Conservation (phyloP, 257 asterid genomes). For the Salvia miltiorrhiza region DNA sequence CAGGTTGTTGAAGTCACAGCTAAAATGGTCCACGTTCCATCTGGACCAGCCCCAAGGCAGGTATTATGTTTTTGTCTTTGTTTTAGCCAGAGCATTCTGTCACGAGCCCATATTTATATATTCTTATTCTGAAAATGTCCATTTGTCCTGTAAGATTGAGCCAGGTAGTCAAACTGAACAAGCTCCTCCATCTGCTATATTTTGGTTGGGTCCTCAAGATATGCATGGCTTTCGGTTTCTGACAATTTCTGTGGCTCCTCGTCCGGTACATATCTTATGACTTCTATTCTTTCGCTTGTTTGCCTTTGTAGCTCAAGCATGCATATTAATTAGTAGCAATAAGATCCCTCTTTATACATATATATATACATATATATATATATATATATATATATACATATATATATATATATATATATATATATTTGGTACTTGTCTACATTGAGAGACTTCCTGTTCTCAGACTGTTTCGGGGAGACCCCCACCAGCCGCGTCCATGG, state of each 20-base stretch:
- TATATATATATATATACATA: no score
- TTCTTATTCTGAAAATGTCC: slow-evolving; percentile 23
- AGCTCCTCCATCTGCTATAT: slow-evolving; percentile 92
- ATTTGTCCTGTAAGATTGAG: slow-evolving; percentile 60
- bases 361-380: no score
- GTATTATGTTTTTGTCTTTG: slow-evolving; percentile 44
- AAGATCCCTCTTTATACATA: not conserved
- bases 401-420: no score
- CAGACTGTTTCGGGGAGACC: slow-evolving; percentile 97
- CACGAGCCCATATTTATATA: not conserved
- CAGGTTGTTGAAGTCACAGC: slow-evolving; percentile 76
- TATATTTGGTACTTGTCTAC: not conserved
- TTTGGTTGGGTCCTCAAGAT: slow-evolving; percentile 85
- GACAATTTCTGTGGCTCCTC: slow-evolving; percentile 97
- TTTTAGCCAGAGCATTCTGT: not conserved
- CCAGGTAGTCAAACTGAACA: slow-evolving; percentile 99
- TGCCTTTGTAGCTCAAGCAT: slow-evolving; percentile 15
- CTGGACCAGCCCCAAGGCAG: slow-evolving; percentile 99
- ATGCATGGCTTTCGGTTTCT: slow-evolving; percentile 83
- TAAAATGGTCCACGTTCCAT: slow-evolving; percentile 89
- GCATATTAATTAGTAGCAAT: not conserved
- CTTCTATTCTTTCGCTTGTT: not conserved
- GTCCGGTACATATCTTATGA: slow-evolving; percentile 53
- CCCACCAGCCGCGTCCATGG: slow-evolving; percentile 98
- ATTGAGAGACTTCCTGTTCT: slow-evolving; percentile 27